Conservation (phyloP, 2,329 filamentous ascomycete species). For the Microdochium bolleyi region DNA sequence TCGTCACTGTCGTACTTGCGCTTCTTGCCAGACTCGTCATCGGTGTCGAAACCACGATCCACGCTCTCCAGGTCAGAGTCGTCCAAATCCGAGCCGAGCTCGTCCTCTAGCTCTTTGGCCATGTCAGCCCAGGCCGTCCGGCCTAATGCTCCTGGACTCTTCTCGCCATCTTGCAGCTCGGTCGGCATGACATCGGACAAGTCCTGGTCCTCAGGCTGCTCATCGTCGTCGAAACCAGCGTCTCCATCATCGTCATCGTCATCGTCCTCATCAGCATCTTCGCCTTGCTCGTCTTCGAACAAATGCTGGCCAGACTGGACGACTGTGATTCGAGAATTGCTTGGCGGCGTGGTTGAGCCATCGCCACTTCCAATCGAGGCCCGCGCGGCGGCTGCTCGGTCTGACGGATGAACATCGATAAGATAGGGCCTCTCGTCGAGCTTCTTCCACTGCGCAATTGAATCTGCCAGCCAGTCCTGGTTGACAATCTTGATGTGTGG, state of each 20-base stretch:
- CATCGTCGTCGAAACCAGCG: slow-evolving; percentile 20
- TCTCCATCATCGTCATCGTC: slow-evolving; percentile 28
- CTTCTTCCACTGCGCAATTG: slow-evolving; percentile 73
- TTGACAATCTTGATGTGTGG: slow-evolving; percentile 84
- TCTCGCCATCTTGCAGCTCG: slow-evolving; percentile 34
- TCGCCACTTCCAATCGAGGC: slow-evolving; percentile 13
- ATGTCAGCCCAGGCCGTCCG: slow-evolving; percentile 26
- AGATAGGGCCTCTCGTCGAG: slow-evolving; percentile 73
- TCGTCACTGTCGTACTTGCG: slow-evolving; percentile 11
- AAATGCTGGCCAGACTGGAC: slow-evolving; percentile 16
- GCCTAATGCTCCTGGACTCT: slow-evolving; percentile 20
- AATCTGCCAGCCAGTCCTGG: slow-evolving; percentile 82
- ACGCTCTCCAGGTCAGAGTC: slow-evolving; percentile 36
- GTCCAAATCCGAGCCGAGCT: slow-evolving; percentile 45
- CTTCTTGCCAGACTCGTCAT: slow-evolving; percentile 18
- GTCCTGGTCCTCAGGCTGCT: slow-evolving; percentile 28
- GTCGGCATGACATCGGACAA: slow-evolving; percentile 39
- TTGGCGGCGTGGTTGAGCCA: slow-evolving; percentile 25
- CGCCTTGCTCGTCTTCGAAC: slow-evolving; percentile 17
- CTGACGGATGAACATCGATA: slow-evolving; percentile 66
- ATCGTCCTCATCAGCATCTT: slow-evolving; percentile 33
- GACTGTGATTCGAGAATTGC: slow-evolving; percentile 35
- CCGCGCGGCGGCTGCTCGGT: slow-evolving; percentile 35
- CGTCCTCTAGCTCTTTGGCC: slow-evolving; percentile 58
- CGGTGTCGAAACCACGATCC: slow-evolving; percentile 19